These are phyloP conservation scores for Platanthera guangdongensis DNA, from an alignment of 106 monocot genomes.

Conservation along the genomic window DNA sequence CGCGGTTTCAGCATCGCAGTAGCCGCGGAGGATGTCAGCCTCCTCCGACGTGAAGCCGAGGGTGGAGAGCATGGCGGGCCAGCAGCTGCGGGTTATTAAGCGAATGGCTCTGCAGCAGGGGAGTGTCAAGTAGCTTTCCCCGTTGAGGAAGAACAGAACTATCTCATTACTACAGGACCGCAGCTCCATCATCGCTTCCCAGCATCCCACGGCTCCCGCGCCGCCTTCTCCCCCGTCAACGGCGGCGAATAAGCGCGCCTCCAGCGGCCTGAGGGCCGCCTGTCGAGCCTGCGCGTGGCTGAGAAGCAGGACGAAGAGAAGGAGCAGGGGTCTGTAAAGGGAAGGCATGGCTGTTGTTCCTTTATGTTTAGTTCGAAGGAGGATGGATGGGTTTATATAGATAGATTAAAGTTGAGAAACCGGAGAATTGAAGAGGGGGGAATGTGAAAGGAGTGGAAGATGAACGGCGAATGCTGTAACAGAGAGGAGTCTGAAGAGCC, in stretches of 20 bases:
- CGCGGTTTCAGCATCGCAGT: slow-evolving; percentile 23
- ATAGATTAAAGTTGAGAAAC: background rate
- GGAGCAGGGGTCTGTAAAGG: background rate
- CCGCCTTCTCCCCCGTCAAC: background rate
- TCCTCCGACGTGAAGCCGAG: slow-evolving; percentile 33
- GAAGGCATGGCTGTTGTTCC: background rate
- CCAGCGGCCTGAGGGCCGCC: background rate
- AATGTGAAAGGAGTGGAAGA: too few relatives aligned
- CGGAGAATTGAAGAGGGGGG: too few relatives aligned
- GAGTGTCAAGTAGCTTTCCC: slow-evolving; percentile 23
- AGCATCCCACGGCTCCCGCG: slow-evolving; percentile 15
- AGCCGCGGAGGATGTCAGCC: slow-evolving; percentile 28
- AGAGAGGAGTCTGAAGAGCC: too few relatives aligned
- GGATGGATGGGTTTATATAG: too few relatives aligned
- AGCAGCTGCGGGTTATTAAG: slow-evolving; percentile 24
- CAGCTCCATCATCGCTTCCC: slow-evolving; percentile 27
- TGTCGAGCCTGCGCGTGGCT: background rate
- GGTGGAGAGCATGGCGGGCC: slow-evolving; percentile 30
- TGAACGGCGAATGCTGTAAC: too few relatives aligned
- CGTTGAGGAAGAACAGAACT: slow-evolving; percentile 32
- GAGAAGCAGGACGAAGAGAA: slow-evolving; percentile 2
- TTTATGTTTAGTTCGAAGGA: too few relatives aligned
- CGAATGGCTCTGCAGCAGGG: slow-evolving; percentile 33
- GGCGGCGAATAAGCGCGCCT: background rate
- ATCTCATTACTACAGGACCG: slow-evolving; percentile 36